A percentile compares a stretch with the other conserved stretches of the same genome.
Conservation (phyloP, 2,329 filamentous ascomycete species). For the Phaeoacremonium minimum region DNA sequence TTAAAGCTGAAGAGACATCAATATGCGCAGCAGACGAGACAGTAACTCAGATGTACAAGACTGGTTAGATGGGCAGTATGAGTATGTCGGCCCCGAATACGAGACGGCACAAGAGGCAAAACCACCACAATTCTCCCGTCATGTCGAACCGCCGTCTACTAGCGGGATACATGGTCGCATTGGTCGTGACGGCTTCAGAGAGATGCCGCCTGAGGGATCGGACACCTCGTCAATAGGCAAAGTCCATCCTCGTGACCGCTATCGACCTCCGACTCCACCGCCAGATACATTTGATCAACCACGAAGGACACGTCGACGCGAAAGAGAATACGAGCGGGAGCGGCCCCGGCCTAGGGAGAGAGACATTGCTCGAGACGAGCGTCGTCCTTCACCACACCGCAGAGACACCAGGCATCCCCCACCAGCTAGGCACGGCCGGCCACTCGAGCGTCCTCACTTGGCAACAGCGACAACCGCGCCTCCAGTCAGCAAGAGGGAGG, state of each 20-base stretch:
- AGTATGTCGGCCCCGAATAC: slow-evolving; percentile 8
- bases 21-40: too few species aligned
- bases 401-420: slow-evolving; percentile 8
- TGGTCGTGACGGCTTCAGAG: neutral
- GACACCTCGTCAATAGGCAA: neutral
- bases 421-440: slow-evolving; percentile 6
- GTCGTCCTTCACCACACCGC: slow-evolving; percentile 2
- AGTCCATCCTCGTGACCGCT: neutral
- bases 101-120: neutral
- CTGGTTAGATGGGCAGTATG: slow-evolving; percentile 9
- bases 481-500: neutral
- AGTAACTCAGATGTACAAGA: slow-evolving; percentile 6
- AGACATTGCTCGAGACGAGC: neutral
- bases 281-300: slow-evolving; percentile 1
- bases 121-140: too few species aligned
- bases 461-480: slow-evolving; percentile 4
- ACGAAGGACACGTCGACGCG: neutral
- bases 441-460: slow-evolving; percentile 5
- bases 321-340: neutral
- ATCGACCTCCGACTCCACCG: slow-evolving; percentile 5
- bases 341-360: neutral
- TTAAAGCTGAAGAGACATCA: too few species aligned
- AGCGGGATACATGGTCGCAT: neutral
- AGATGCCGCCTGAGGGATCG: neutral
- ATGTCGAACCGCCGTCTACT: neutral